Percentiles rank a stretch among this genome's conserved stretches.
Evolutionary conservation across 169 alveolate genomes (phyloP).

Genomic region (Eimeria zaria): DNA sequence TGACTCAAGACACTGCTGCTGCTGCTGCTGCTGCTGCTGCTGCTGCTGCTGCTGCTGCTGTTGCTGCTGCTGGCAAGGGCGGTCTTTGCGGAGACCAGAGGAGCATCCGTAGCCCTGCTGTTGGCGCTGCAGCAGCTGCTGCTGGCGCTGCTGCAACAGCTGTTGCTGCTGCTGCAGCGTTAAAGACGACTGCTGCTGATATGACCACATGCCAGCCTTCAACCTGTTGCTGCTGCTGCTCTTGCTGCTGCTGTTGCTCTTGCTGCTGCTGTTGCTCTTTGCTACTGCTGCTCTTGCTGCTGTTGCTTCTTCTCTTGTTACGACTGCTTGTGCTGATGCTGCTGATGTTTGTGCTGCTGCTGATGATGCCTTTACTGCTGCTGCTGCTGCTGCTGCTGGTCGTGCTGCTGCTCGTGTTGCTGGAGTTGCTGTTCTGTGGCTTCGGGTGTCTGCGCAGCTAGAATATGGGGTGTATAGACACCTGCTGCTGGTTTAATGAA

Average conservation of each 20-base stretch:
- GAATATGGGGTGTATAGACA: no score
- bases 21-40: slow-evolving; percentile 47
- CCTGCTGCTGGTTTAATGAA: no score
- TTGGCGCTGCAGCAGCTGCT: background rate
- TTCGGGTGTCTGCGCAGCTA: no score
- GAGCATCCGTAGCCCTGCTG: slow-evolving; percentile 11
- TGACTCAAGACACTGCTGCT: background rate
- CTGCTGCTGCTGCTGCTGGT: no score
- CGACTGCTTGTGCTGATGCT: no score
- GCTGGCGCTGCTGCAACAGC: background rate
- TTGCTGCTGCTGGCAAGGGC: slow-evolving; percentile 2
- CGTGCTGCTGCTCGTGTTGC: no score
- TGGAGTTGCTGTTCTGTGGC: no score
- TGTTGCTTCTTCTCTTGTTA: background rate
- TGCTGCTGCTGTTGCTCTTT: slow-evolving; percentile 18
- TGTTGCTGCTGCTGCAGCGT: slow-evolving; percentile 48
- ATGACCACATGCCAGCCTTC: slow-evolving; percentile 26
- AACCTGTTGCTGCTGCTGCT: background rate
- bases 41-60: no score
- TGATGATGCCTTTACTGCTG: no score
- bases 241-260: slow-evolving; percentile 8
- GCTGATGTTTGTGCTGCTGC: no score
- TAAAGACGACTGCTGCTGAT: background rate
- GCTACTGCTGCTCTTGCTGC: background rate
- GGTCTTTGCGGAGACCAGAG: background rate